Evolutionary conservation across 495 filamentous ascomycete species (phyloP).

Genomic region (Jackrogersella minutella): DNA sequence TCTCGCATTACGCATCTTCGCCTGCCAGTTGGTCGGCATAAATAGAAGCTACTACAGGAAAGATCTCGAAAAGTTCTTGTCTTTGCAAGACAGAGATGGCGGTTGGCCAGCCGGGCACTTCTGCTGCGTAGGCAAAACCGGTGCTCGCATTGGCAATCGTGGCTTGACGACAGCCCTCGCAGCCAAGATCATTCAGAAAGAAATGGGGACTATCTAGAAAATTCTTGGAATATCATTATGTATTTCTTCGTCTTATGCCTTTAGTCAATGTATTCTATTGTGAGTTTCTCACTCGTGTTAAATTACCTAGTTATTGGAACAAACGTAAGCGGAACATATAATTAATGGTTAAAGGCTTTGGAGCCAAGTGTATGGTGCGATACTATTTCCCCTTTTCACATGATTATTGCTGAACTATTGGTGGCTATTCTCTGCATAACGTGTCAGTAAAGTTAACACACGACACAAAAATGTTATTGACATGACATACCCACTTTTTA

Average conservation of each 20-base stretch:
- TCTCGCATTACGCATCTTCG: constrained; percentile 17
- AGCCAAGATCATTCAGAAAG: not conserved
- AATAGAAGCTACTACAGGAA: not conserved
- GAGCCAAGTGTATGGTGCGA: no score
- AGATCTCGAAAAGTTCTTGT: constrained; percentile 3
- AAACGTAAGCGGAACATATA: not conserved
- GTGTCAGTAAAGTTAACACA: no score
- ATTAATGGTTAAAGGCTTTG: not conserved
- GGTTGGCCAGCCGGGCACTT: constrained; percentile 33
- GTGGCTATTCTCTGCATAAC: no score
- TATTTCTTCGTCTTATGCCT: not conserved
- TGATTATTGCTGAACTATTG: no score
- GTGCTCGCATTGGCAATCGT: constrained; percentile 23
- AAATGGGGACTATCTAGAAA: not conserved
- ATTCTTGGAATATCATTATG: not conserved
- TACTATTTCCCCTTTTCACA: no score
- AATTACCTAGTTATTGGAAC: not conserved
- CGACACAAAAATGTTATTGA: no score
- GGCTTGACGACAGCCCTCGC: constrained; percentile 24
- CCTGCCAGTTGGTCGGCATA: constrained; percentile 24
- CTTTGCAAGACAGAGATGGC: constrained; percentile 21
- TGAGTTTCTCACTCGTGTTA: not conserved
- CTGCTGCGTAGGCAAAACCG: constrained; percentile 4
- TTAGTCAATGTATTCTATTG: not conserved
- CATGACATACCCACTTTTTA: no score